Evolutionary conservation across 208 protist genomes (phyloP).

Genomic region (Wallacemonas sp.): DNA sequence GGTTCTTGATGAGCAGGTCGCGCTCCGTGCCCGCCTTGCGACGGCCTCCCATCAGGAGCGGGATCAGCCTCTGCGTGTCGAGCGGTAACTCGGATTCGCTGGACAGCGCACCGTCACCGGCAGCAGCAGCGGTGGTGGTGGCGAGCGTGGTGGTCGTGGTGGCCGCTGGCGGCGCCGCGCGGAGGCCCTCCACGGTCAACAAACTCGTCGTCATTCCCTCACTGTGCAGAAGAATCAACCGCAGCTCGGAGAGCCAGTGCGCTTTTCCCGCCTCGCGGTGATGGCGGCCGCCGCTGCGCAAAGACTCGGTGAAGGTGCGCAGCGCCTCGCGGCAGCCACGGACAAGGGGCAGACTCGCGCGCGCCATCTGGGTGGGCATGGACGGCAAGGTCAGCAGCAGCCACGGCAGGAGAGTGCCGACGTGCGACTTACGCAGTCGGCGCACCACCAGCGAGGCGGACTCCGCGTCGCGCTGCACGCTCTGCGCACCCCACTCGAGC

Average conservation of each 20-base stretch:
- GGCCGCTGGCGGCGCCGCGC: not conserved
- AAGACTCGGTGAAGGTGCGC: slow-evolving; percentile 47
- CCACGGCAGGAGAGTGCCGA: slow-evolving; percentile 78
- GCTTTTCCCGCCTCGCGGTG: not conserved
- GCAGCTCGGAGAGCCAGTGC: slow-evolving; percentile 59
- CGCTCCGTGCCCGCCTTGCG: slow-evolving; percentile 63
- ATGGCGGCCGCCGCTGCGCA: slow-evolving; percentile 19
- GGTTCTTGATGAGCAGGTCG: slow-evolving; percentile 79
- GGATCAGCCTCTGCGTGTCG: slow-evolving; percentile 4
- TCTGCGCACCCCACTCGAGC: slow-evolving; percentile 48
- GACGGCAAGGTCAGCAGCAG: slow-evolving; percentile 79
- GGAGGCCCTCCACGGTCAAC: slow-evolving; percentile 10
- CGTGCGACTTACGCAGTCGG: slow-evolving; percentile 64
- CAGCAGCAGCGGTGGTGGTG: not conserved
- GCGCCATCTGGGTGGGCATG: slow-evolving; percentile 59
- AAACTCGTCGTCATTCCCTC: slow-evolving; percentile 7
- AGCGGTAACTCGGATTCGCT: not conserved
- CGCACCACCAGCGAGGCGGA: slow-evolving; percentile 32
- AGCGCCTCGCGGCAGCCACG: slow-evolving; percentile 74
- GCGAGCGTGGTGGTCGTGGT: not conserved
- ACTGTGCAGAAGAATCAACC: slow-evolving; percentile 40
- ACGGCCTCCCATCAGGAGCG: slow-evolving; percentile 62
- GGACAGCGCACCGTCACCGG: not conserved
- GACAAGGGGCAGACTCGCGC: slow-evolving; percentile 42
- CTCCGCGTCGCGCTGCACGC: slow-evolving; percentile 50